Percentiles rank a stretch among this genome's conserved stretches.
These are phyloP conservation scores for Rhodamnia rubescens DNA, from an alignment of 345 rosid species.

Conservation along the genomic window DNA sequence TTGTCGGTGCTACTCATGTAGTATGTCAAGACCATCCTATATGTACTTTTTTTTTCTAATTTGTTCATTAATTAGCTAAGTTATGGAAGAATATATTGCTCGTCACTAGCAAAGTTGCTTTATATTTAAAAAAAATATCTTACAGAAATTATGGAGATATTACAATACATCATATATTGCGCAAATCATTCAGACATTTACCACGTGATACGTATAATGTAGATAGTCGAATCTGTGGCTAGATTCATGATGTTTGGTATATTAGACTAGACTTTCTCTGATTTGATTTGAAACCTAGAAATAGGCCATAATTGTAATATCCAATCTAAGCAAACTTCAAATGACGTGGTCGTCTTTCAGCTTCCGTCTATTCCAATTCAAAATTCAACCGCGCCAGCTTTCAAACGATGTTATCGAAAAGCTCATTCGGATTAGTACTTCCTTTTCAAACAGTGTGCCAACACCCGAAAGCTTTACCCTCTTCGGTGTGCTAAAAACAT, in stretches of 20 bases:
- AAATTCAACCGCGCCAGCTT: not conserved
- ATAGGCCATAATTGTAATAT: not conserved
- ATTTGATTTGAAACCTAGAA: not conserved
- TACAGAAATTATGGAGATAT: not conserved
- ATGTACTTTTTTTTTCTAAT: not conserved
- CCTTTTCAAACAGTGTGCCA: not conserved
- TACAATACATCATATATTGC: not conserved
- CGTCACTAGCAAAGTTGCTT: rapidly evolving
- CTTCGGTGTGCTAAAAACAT: no score
- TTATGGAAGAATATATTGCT: not conserved
- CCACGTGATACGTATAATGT: not conserved
- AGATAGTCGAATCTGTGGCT: not conserved
- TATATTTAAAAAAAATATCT: not conserved
- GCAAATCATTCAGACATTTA: no score
- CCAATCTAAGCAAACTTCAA: not conserved
- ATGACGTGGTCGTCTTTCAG: not conserved
- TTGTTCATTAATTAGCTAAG: not conserved
- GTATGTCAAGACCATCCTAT: not conserved
- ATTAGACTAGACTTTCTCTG: not conserved
- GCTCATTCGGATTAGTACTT: not conserved
- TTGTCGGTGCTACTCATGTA: no score
- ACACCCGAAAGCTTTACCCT: not conserved
- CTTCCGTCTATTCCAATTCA: not conserved
- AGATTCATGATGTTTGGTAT: not conserved
- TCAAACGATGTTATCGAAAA: not conserved